Evolutionary conservation across 2,329 filamentous ascomycete genomes (phyloP), one percentile per base, ranked within the genome.

Genomic region (Aspergillus ochraceoroseus): DNA sequence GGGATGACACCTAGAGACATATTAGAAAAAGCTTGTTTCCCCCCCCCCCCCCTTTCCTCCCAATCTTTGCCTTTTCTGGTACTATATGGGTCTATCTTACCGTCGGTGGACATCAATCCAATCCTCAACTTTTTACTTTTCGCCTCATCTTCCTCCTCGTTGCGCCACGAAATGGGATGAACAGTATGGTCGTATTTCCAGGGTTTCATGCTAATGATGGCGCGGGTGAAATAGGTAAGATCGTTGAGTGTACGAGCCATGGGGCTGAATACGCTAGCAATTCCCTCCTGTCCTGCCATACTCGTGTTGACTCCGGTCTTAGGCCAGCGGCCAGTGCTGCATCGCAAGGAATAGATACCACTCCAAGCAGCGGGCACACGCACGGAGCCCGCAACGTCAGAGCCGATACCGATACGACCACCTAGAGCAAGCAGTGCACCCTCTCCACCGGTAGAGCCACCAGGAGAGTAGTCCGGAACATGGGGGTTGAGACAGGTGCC

Each of bases 251-350:
- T 95, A 38, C 88, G 77, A 2, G 89, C 79, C 90, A 96, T 95
- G 4, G 89, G 89, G 43, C 85, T 90, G 66, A 89, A 95, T 13
- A 95, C 87, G 48, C 83, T 86, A 1, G 87, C 81, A 20, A 95
- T 80, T 0, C 88, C 89, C 59, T 95, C 90, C 61, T 95, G 88
- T 0, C 90, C 90, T 0, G 85, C 80, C 87, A 95, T 95, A 54
- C 84, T 89, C 0, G 89, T 95, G 46, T 77, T 78, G 60, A 87
- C 81, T 7, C 87, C 87, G 28, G 79, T 75, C 63, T 94, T 94
- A 1, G 87, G 87, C 87, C 89, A 95, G 33, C 89, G 76, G 1
- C 90, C 89, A 1, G 86, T 94, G 2, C 85, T 89, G 66, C 89
- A 95, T 23, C 85, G 80, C 15, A 95, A 68, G 12, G 84, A 83